phyloP scores from a whole-genome alignment of 345 rosid genomes.

The Ceriops zippeliana region DNA sequence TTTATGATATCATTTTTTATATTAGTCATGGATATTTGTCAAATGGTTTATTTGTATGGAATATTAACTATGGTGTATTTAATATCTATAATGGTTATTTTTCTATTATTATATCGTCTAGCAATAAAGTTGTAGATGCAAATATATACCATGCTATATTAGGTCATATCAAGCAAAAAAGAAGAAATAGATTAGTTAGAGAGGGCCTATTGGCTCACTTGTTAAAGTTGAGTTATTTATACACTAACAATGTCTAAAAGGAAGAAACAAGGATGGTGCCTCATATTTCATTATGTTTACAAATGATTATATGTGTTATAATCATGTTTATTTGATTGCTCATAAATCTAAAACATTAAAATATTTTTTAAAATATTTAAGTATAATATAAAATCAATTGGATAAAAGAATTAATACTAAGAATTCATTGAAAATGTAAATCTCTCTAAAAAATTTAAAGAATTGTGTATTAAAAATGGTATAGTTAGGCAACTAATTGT shows the following conservation, averaged over 20 bases:
- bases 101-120: background rate
- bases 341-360: too few relatives aligned
- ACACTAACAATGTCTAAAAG: background rate
- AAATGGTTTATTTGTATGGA: background rate
- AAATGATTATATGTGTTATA: background rate
- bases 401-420: too few relatives aligned
- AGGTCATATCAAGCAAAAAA: background rate
- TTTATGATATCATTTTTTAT: background rate
- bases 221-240: background rate
- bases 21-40: too few relatives aligned
- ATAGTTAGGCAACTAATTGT: too few relatives aligned
- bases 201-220: background rate
- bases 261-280: background rate
- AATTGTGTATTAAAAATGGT: too few relatives aligned
- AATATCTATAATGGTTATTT: background rate
- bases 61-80: background rate
- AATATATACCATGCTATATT: background rate
- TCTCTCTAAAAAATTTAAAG: too few relatives aligned
- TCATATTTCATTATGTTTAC: background rate
- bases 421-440: accelerated
- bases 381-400: background rate
- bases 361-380: background rate
- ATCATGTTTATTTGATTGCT: too few relatives aligned
- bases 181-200: background rate
- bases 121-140: background rate